Conservation (phyloP, 768 basidiomycete species). For the Termitomyces bulborhizus region DNA sequence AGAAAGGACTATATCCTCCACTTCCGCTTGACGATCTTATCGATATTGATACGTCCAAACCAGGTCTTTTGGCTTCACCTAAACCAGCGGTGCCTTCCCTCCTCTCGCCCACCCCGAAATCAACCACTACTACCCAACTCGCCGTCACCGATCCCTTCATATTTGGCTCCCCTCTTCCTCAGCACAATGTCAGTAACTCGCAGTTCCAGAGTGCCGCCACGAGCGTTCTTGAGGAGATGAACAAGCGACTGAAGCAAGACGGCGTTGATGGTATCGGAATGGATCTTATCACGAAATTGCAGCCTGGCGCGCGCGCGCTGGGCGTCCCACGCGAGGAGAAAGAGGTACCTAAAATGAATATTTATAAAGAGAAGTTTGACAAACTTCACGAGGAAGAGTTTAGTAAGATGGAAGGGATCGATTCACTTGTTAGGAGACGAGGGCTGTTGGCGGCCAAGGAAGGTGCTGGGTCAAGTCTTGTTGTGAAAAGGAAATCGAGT, state of each 20-base stretch:
- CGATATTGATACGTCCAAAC: constrained; percentile 24
- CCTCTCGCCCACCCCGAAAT: constrained; percentile 6
- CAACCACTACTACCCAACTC: constrained; percentile 17
- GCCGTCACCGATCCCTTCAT: constrained; percentile 46
- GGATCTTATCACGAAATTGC: constrained; percentile 37
- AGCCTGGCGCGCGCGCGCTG: constrained; percentile 21
- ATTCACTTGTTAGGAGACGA: constrained; percentile 29
- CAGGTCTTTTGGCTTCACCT: constrained; percentile 21
- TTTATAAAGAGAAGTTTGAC: constrained; percentile 42
- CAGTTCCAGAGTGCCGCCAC: constrained; percentile 63
- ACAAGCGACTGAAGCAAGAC: constrained; percentile 54
- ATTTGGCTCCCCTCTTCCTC: constrained; percentile 72
- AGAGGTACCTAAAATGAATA: constrained; percentile 23
- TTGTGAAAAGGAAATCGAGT: constrained; percentile 47
- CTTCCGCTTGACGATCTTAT: constrained; percentile 28
- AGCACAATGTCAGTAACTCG: constrained; percentile 54
- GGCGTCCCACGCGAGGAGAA: constrained; percentile 22
- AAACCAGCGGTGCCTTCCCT: constrained; percentile 1
- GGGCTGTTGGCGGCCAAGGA: constrained; percentile 14
- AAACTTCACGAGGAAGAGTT: constrained; percentile 61
- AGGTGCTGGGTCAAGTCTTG: constrained; percentile 10
- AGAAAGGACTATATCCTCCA: constrained; percentile 30
- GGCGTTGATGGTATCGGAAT: constrained; percentile 45
- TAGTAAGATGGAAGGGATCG: constrained; percentile 74
- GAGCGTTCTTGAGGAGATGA: constrained; percentile 81